phyloP scores from a whole-genome alignment of 257 asterid species.

The Linaria vulgaris region DNA sequence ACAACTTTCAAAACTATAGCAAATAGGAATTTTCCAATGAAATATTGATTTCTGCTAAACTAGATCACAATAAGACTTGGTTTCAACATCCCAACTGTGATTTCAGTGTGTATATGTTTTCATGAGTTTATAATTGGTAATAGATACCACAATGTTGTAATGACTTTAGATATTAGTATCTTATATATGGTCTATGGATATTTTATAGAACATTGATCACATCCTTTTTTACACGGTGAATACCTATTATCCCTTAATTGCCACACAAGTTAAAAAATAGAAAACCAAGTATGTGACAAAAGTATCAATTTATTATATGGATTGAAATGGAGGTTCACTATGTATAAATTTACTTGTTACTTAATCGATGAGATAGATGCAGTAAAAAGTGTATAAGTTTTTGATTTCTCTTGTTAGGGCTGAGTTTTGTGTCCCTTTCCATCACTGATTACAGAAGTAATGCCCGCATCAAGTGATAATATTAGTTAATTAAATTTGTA shows the following conservation, averaged over 20 bases:
- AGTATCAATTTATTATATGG: background rate
- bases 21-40: no score
- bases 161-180: conserved; percentile 3
- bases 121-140: background rate
- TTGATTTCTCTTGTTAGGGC: background rate
- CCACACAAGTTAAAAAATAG: no score
- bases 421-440: background rate
- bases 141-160: background rate
- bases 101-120: background rate
- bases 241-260: no score
- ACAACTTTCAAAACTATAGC: background rate
- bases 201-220: background rate
- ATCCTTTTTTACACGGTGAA: background rate
- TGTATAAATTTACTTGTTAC: conserved; percentile 10
- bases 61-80: conserved; percentile 10
- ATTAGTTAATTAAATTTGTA: background rate
- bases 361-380: background rate
- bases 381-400: background rate
- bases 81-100: background rate
- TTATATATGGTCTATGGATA: no score
- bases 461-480: background rate
- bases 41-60: no score
- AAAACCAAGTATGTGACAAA: background rate
- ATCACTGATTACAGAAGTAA: background rate
- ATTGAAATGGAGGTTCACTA: background rate